Evolutionary conservation across 441 rosid species (phyloP).

Genomic region (Daphne laureola): DNA sequence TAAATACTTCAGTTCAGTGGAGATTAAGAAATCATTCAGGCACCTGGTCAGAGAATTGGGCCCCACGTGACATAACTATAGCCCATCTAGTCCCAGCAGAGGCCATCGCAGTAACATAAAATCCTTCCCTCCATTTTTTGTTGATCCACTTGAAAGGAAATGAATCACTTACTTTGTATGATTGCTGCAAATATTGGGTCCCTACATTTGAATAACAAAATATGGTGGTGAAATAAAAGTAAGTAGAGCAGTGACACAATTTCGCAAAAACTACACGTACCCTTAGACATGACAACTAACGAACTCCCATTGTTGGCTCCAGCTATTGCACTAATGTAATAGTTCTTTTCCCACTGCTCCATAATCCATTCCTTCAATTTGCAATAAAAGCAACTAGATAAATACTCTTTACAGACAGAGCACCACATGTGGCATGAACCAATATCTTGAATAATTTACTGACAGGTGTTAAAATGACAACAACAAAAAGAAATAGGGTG

Average conservation of each 20-base stretch:
- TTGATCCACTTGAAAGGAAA: conserved; percentile 97
- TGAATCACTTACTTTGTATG: conserved; percentile 89
- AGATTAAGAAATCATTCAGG: conserved; percentile 6
- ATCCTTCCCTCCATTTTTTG: conserved; percentile 94
- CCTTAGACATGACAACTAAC: conserved; percentile 80
- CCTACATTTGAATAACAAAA: conserved; percentile 35
- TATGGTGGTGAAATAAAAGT: neutral
- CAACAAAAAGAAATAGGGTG: conserved; percentile 3
- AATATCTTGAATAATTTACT: neutral
- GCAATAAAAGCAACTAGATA: conserved; percentile 5
- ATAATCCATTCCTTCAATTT: conserved; percentile 68
- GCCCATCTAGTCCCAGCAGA: conserved; percentile 96
- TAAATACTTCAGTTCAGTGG: conserved; percentile 7
- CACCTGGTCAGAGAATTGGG: conserved; percentile 83
- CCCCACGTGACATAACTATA: conserved; percentile 93
- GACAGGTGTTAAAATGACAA: neutral
- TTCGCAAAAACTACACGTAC: conserved; percentile 21
- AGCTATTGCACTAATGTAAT: conserved; percentile 72
- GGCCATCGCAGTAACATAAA: conserved; percentile 88
- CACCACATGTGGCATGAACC: too few species aligned
- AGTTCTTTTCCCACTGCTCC: conserved; percentile 80
- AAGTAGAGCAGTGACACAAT: conserved; percentile 4
- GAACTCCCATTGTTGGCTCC: conserved; percentile 77
- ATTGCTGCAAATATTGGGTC: conserved; percentile 85
- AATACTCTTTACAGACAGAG: neutral